Percentiles rank a stretch among this genome's conserved stretches.
These are phyloP conservation scores for Ascodesmis nigricans DNA, from an alignment of 495 filamentous ascomycete species.

Conservation along the genomic window DNA sequence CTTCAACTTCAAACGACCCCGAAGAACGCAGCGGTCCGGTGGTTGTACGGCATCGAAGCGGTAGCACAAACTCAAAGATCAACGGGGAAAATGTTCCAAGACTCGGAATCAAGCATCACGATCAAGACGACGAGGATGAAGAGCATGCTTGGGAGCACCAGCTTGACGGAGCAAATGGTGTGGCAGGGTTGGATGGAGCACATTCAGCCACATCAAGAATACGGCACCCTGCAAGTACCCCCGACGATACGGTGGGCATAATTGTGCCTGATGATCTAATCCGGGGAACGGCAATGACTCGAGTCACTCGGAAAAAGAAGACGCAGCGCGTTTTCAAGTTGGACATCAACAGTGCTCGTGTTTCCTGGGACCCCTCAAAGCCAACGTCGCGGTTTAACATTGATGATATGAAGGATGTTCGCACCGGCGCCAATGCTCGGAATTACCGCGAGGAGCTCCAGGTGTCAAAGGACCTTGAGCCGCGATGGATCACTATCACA, in stretches of 20 bases:
- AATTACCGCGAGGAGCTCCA: conserved; percentile 75
- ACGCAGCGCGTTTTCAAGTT: conserved; percentile 55
- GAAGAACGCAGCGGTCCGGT: conserved; percentile 78
- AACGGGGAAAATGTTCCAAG: conserved; percentile 35
- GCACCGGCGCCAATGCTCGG: conserved; percentile 59
- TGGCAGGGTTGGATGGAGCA: background rate
- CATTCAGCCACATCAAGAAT: conserved; percentile 17
- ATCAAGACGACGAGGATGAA: conserved; percentile 35
- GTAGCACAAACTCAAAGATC: conserved; percentile 54
- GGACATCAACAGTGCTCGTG: conserved; percentile 59
- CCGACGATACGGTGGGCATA: conserved; percentile 30
- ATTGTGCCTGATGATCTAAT: conserved; percentile 48
- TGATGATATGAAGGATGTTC: conserved; percentile 81
- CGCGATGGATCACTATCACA: conserved; percentile 69
- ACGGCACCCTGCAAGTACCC: conserved; percentile 21
- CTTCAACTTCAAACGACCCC: conserved; percentile 45
- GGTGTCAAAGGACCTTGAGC: conserved; percentile 36
- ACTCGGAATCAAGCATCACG: conserved; percentile 24
- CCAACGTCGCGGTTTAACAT: conserved; percentile 70
- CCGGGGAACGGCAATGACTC: conserved; percentile 51
- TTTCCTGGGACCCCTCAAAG: conserved; percentile 64
- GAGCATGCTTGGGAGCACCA: conserved; percentile 37
- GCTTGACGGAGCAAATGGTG: conserved; percentile 16
- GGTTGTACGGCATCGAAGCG: conserved; percentile 64
- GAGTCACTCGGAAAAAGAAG: conserved; percentile 61